A percentile compares a stretch with the other conserved stretches of the same genome.
Conservation (phyloP, 2,329 filamentous ascomycete species). For the Blumeriella jaapii region DNA sequence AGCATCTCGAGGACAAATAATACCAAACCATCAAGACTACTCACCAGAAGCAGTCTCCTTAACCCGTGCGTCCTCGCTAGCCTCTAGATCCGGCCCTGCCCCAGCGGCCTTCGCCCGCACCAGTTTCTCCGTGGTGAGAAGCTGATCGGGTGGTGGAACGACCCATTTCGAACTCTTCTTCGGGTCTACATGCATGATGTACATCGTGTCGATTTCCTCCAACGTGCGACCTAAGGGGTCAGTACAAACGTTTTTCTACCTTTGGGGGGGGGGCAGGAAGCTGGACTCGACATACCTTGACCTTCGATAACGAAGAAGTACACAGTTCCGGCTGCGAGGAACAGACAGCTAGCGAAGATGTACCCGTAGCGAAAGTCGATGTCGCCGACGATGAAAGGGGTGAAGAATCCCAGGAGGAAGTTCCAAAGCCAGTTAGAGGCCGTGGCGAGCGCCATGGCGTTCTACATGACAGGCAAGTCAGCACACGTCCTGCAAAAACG, state of each 20-base stretch:
- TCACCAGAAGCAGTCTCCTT: slow-evolving; percentile 11
- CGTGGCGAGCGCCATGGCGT: slow-evolving; percentile 47
- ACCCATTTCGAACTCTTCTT: slow-evolving; percentile 13
- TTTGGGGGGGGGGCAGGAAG: background rate
- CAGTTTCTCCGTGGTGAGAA: slow-evolving; percentile 14
- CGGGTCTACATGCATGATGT: slow-evolving; percentile 15
- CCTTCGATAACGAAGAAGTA: slow-evolving; percentile 66
- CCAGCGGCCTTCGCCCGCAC: slow-evolving; percentile 7
- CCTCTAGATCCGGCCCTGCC: slow-evolving; percentile 10
- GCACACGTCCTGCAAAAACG: background rate
- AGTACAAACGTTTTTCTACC: too few species aligned
- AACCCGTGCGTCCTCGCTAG: slow-evolving; percentile 8
- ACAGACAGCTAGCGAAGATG: slow-evolving; percentile 60
- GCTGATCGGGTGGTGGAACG: slow-evolving; percentile 11
- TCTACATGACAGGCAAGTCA: slow-evolving; percentile 26
- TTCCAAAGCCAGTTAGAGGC: slow-evolving; percentile 58
- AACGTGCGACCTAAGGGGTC: slow-evolving; percentile 9
- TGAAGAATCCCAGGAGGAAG: slow-evolving; percentile 64
- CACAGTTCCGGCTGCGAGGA: slow-evolving; percentile 50
- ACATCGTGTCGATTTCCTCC: slow-evolving; percentile 20
- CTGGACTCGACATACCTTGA: slow-evolving; percentile 1
- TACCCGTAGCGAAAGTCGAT: slow-evolving; percentile 59
- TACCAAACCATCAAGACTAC: too few species aligned
- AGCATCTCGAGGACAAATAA: too few species aligned
- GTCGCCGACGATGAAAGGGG: slow-evolving; percentile 58